These are phyloP conservation scores for Pyrenophora tritici-repentis DNA, from an alignment of 2,329 filamentous ascomycete genomes.

Conservation along the genomic window DNA sequence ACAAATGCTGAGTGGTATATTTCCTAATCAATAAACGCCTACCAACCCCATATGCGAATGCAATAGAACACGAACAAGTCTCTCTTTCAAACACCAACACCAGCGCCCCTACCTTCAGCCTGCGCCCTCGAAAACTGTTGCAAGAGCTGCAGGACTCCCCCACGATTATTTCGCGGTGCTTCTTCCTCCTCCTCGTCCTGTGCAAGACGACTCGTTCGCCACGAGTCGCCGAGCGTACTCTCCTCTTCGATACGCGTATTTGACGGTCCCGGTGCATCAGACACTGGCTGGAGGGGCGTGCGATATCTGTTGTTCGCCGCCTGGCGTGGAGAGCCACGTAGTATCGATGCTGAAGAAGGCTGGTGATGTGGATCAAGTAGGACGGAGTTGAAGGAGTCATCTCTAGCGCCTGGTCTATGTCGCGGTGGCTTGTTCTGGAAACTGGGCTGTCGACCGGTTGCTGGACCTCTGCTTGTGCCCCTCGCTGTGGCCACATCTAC, in stretches of 20 bases:
- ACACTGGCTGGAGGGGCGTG: constrained; percentile 31
- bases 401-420: constrained; percentile 27
- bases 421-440: constrained; percentile 33
- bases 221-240: constrained; percentile 66
- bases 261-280: constrained; percentile 13
- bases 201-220: constrained; percentile 53
- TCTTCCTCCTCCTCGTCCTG: constrained; percentile 57
- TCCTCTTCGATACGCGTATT: constrained; percentile 53
- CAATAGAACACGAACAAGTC: not conserved
- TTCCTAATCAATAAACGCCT: constrained; percentile 2
- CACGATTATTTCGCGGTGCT: constrained; percentile 49
- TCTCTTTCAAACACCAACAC: constrained; percentile 37
- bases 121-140: constrained; percentile 70
- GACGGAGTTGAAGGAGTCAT: constrained; percentile 72
- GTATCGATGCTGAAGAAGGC: constrained; percentile 58
- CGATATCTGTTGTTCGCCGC: constrained; percentile 54
- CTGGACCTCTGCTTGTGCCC: constrained; percentile 34
- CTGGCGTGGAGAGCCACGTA: constrained; percentile 53
- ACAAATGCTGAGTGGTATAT: constrained; percentile 11
- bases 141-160: constrained; percentile 67
- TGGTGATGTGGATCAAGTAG: constrained; percentile 78
- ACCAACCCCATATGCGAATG: constrained; percentile 6
- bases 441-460: constrained; percentile 21
- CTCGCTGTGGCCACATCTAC: constrained; percentile 44
- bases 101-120: constrained; percentile 53